These are phyloP conservation scores for Astrocystis sublimbata DNA, from an alignment of 495 filamentous ascomycete species.

Conservation along the genomic window DNA sequence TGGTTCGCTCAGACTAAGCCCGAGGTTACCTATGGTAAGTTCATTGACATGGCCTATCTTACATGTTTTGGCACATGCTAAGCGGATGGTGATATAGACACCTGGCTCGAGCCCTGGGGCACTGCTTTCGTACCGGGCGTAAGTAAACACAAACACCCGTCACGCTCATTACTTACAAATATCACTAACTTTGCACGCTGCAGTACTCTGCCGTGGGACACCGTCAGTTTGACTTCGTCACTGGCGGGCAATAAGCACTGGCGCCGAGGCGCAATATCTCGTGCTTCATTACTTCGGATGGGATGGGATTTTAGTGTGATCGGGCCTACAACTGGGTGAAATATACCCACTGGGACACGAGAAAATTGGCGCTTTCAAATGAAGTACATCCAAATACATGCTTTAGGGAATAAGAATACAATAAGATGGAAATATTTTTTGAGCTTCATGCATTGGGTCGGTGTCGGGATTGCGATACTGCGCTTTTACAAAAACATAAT, in stretches of 20 bases:
- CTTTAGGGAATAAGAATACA: too few species aligned
- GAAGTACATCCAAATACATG: too few species aligned
- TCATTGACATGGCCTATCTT: too few species aligned
- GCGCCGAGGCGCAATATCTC: background rate
- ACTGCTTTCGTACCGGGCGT: slow-evolving; percentile 22
- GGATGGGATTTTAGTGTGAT: background rate
- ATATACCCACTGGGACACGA: background rate
- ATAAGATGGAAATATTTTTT: too few species aligned
- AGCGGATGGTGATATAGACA: slow-evolving; percentile 22
- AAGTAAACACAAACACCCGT: background rate
- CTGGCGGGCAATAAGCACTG: background rate
- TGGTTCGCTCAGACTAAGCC: slow-evolving; percentile 25
- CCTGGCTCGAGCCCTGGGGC: slow-evolving; percentile 30
- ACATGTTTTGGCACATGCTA: slow-evolving; percentile 1
- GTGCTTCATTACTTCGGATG: too few species aligned
- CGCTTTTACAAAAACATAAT: too few species aligned
- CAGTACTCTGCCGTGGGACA: slow-evolving; percentile 30
- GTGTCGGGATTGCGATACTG: too few species aligned
- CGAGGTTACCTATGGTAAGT: slow-evolving; percentile 24
- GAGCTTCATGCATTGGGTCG: too few species aligned
- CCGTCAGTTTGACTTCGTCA: slow-evolving; percentile 27
- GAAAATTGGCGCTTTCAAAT: too few species aligned
- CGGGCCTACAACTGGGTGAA: too few species aligned
- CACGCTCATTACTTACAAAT: background rate
- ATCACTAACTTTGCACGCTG: background rate